phyloP scores from a whole-genome alignment of 805 yeast species.

The Candida vaughaniae region DNA sequence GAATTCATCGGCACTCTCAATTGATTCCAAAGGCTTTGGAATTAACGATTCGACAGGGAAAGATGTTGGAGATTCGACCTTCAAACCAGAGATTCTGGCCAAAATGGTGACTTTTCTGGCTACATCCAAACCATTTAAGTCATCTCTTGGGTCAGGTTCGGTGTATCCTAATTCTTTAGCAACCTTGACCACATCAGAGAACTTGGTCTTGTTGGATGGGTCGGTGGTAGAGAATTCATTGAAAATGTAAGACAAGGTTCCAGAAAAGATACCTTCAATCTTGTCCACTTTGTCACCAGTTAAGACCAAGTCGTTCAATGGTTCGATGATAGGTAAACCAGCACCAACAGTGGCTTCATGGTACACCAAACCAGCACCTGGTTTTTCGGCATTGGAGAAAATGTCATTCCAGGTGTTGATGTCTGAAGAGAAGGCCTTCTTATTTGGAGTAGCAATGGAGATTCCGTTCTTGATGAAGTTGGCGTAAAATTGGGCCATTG shows the following conservation, averaged over 20 bases:
- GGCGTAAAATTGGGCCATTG: conserved; percentile 77
- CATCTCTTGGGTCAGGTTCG: conserved; percentile 99
- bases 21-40: conserved; percentile 79
- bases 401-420: conserved; percentile 74
- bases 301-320: conserved; percentile 80
- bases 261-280: conserved; percentile 95
- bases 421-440: conserved; percentile 90
- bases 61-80: conserved; percentile 82
- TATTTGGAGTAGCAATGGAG: conserved; percentile 97
- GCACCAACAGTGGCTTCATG: conserved; percentile 99
- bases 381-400: conserved; percentile 52
- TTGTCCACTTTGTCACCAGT: conserved; percentile 93
- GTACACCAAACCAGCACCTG: conserved; percentile 72
- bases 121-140: conserved; percentile 94
- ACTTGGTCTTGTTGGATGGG: conserved; percentile 58
- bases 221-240: conserved; percentile 81
- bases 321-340: conserved; percentile 89
- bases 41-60: conserved; percentile 94
- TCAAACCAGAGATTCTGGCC: conserved; percentile 87
- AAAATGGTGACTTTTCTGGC: conserved; percentile 97
- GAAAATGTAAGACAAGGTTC: conserved; percentile 92
- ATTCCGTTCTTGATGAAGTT: conserved; percentile 71
- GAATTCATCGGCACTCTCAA: conserved; percentile 73
- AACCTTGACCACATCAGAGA: conserved; percentile 83
- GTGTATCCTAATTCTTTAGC: conserved; percentile 95